Evolutionary conservation across 352 stramenopile species (phyloP), one percentile per base, ranked within the genome.

Genomic region (Globisporangium perplexum): DNA sequence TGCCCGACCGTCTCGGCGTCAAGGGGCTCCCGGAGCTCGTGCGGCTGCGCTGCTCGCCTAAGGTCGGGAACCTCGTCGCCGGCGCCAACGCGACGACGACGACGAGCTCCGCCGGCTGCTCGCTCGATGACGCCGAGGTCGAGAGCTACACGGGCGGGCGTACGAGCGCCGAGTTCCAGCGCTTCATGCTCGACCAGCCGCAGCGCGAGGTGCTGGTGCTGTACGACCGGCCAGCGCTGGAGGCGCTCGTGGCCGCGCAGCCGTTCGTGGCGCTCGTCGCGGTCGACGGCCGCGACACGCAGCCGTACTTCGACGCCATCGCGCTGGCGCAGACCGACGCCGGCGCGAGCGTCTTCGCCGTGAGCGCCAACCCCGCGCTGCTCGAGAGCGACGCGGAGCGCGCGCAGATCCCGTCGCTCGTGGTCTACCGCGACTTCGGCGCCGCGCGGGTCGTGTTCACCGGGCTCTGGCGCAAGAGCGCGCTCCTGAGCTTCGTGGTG

Each of bases 81-180:
- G n/a, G 3, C 22, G 33, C 1, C 15, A 48, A 20, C 26, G 3
- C 23, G 42, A 11, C 14, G 12, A 33, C 31, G 14, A 33, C 46
- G 28, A 50, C 59, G 20, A 51, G 14, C 22, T 36, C 26, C 7
- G 20, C 20, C 11, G 23, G 35, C 18, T 75, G 67, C 36, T 60
- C 61, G 22, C 36, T 42, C 10, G 46, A 50, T 15, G 48, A 55
- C 17, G 50, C 44, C 22, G 54, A 42, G 5, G 33, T 72, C 17
- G 54, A 68, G 30, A 31, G 56, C 23, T 79, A 79, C 62, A 56
- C 36, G 12, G 67, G 67, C 28, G 65, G 67, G 6, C 53, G 63
- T 12, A 65, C 61, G 4, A 79, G 67, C 59, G 63, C 63, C 33
- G 67, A 76, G 51, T 54, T 79, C 41, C 70, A 72, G 55, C 64